Conservation (phyloP, 2,329 filamentous ascomycete genomes). For the Aspergillus tanneri region DNA sequence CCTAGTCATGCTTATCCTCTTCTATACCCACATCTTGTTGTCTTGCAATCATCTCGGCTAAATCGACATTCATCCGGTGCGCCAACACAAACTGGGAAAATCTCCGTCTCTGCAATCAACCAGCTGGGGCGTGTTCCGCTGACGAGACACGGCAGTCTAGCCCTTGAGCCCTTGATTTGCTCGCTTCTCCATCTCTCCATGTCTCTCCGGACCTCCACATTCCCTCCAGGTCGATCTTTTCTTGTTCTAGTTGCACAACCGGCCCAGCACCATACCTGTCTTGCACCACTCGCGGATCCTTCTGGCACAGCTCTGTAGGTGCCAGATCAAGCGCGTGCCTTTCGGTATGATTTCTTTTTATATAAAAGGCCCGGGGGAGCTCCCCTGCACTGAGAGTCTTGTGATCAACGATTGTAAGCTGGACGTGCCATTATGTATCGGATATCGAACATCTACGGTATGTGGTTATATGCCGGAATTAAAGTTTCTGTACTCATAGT, state of each 20-base stretch:
- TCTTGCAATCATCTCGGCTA: constrained; percentile 18
- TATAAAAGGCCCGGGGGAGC: constrained; percentile 7
- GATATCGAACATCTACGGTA: constrained; percentile 25
- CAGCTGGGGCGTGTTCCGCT: constrained; percentile 14
- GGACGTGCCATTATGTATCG: constrained; percentile 20
- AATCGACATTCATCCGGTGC: constrained; percentile 9
- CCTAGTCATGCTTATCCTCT: too few relatives aligned
- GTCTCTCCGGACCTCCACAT: constrained; percentile 20
- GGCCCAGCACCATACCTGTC: constrained; percentile 8
- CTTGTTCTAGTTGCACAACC: constrained; percentile 8
- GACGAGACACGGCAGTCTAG: background rate
- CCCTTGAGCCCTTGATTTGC: constrained; percentile 15
- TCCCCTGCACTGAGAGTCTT: background rate
- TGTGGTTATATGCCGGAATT: background rate
- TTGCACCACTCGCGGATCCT: constrained; percentile 13
- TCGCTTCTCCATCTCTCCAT: constrained; percentile 3
- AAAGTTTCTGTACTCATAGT: background rate
- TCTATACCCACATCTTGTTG: too few relatives aligned
- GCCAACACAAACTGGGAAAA: constrained; percentile 13
- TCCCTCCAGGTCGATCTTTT: constrained; percentile 13
- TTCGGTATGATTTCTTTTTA: background rate
- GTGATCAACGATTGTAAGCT: background rate
- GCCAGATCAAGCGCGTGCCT: background rate
- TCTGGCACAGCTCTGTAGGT: background rate
- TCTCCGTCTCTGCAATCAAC: constrained; percentile 16